A percentile compares a stretch with the other conserved stretches of the same genome.
Evolutionary conservation across 306 rosid genomes (phyloP).

Genomic region (Acmispon strigosus): DNA sequence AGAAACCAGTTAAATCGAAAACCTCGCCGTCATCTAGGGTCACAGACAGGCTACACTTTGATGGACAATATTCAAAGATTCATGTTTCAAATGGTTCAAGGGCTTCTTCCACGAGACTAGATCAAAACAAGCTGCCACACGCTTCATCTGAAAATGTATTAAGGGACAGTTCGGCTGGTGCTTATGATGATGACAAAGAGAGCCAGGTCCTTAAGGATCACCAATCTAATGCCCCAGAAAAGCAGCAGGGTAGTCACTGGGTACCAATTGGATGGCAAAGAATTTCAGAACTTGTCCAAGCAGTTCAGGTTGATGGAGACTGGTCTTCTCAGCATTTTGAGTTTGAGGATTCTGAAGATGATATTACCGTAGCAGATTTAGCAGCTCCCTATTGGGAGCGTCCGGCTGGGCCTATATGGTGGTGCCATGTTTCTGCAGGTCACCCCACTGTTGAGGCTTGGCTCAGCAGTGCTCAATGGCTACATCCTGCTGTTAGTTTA

Average conservation of each 20-base stretch:
- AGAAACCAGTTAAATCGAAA: slow-evolving; percentile 31
- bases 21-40: slow-evolving; percentile 18
- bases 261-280: slow-evolving; percentile 90
- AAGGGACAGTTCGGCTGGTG: not conserved
- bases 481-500: slow-evolving; percentile 83
- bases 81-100: slow-evolving; percentile 23
- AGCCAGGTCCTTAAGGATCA: slow-evolving; percentile 21
- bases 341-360: slow-evolving; percentile 53
- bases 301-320: slow-evolving; percentile 50
- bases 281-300: slow-evolving; percentile 66
- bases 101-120: slow-evolving; percentile 21
- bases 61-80: slow-evolving; percentile 26
- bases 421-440: slow-evolving; percentile 86
- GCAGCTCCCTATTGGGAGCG: slow-evolving; percentile 93
- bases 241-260: slow-evolving; percentile 54
- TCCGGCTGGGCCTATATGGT: slow-evolving; percentile 88
- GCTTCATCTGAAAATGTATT: slow-evolving; percentile 23
- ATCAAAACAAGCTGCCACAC: slow-evolving; percentile 20
- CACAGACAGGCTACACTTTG: slow-evolving; percentile 25
- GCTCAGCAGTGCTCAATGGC: slow-evolving; percentile 80
- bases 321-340: slow-evolving; percentile 52
- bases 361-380: slow-evolving; percentile 76
- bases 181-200: slow-evolving; percentile 25
- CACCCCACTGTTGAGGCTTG: slow-evolving; percentile 60
- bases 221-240: slow-evolving; percentile 27